phyloP scores from a whole-genome alignment of 768 basidiomycete species.

The Tricholoma hemisulphureum region DNA sequence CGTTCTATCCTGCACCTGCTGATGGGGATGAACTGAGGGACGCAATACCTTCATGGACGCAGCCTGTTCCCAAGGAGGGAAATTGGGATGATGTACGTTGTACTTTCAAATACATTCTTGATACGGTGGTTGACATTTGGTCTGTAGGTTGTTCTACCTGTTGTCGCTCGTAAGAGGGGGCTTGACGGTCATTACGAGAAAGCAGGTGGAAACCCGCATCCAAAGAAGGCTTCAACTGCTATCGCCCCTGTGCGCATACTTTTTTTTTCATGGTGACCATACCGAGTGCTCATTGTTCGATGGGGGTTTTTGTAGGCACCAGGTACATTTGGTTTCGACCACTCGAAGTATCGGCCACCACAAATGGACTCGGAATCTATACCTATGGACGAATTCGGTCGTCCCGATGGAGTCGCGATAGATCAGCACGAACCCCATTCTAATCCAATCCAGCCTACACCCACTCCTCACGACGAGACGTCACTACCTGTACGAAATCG shows the following conservation, averaged over 20 bases:
- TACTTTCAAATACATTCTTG: constrained; percentile 17
- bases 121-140: constrained; percentile 10
- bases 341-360: constrained; percentile 62
- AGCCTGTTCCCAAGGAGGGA: constrained; percentile 61
- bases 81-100: constrained; percentile 80
- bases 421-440: constrained; percentile 21
- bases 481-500: constrained; percentile 26
- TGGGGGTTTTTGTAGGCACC: constrained; percentile 52
- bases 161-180: constrained; percentile 81
- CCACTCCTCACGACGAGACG: constrained; percentile 24
- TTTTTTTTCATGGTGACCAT: not conserved
- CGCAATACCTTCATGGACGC: constrained; percentile 83
- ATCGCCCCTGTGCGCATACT: constrained; percentile 57
- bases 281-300: not conserved
- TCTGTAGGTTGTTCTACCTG: constrained; percentile 74
- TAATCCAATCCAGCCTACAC: constrained; percentile 16
- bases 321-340: constrained; percentile 79
- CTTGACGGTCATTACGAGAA: constrained; percentile 68
- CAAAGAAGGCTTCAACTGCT: constrained; percentile 39
- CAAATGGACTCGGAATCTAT: constrained; percentile 44
- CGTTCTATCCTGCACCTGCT: constrained; percentile 63
- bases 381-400: constrained; percentile 69
- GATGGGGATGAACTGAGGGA: constrained; percentile 52
- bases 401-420: constrained; percentile 21
- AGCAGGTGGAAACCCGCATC: constrained; percentile 65